These are phyloP conservation scores for Primulina huaijiensis DNA, from an alignment of 257 asterid genomes.

Conservation along the genomic window DNA sequence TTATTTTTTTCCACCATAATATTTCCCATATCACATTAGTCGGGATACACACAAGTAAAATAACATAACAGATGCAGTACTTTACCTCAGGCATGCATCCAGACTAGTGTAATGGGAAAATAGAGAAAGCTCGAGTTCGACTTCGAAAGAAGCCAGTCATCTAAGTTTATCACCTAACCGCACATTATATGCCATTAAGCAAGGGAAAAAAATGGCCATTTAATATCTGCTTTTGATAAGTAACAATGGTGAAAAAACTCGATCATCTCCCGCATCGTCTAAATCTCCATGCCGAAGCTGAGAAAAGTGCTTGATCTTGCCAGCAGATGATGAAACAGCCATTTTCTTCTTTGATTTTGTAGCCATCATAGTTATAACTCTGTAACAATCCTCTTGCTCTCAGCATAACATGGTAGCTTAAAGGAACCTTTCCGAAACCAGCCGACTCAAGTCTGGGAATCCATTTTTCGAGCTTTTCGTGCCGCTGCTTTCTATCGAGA, in stretches of 20 bases:
- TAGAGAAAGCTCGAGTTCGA: not conserved
- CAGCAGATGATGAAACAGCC: slow-evolving; percentile 68
- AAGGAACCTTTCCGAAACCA: slow-evolving; percentile 53
- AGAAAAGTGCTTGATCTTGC: slow-evolving; percentile 69
- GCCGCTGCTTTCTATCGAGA: slow-evolving; percentile 53
- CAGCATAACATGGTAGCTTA: slow-evolving; percentile 56
- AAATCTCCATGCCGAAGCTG: slow-evolving; percentile 69
- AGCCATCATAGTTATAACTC: slow-evolving; percentile 52
- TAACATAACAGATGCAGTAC: not conserved
- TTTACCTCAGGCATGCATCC: not conserved
- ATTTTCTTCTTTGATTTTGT: slow-evolving; percentile 49
- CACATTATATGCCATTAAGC: not conserved
- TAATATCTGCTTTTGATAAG: not conserved
- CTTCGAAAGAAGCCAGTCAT: not conserved
- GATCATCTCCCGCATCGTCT: slow-evolving; percentile 32
- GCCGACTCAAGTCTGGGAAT: slow-evolving; percentile 52
- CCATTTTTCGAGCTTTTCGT: slow-evolving; percentile 76
- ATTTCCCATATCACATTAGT: not conserved
- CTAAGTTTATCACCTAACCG: not conserved
- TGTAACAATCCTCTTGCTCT: slow-evolving; percentile 61
- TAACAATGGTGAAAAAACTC: not conserved
- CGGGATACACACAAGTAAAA: not conserved
- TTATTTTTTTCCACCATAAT: not conserved
- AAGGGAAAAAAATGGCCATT: not conserved
- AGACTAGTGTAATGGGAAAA: not conserved